Base-by-base conservation (phyloP, 169 alveolate species). In the Plasmodium relictum region DNA sequence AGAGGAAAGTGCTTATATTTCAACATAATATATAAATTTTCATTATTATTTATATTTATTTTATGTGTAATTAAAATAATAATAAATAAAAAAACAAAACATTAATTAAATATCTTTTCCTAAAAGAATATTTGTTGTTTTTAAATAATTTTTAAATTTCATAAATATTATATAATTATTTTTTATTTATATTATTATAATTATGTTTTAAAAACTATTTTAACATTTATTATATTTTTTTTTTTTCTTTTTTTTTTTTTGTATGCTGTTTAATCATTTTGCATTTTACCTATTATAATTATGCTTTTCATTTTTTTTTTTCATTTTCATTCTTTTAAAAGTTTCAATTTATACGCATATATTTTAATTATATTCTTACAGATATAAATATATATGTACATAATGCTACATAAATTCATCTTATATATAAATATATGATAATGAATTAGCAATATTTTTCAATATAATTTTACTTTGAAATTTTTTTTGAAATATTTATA, bases 1-100 rank as follows among this genome's bases (percentile, higher is more conserved):
- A 20, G 89, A 68, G 74, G 89, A 76, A 14, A 88, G 71, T 24
- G 70, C 88, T 10, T 76, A 63, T 58, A 42, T 76, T 18, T 76
- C 89, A 22, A 76, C 76, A 42, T 76, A 52, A 54, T 50, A 50
- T 50, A 54, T 31, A 31, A 31, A 31, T 31, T 31, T 31, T 3
- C 39, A 2, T 31, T 31, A 31, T 31, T 31, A 3, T 31, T 31
- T 31, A 31, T 31, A 31, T 31, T 31, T 31, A 31, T 31, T 31
- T 31, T 31, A 31, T 31, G 3, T 31, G 39, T 31, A 31, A 31
- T 31, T 31, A 31, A 31, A n/a, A 31, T 3, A 31, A 31, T 31
- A 31, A 2, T 31, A 31, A 31, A 31, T 31, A 31, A 31, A 31
- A 31, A 31, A 31, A 3, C 3, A 31, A 31, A 31, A 31, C 39